These are phyloP conservation scores for Phytopythium mirpurense DNA, from an alignment of 352 stramenopile genomes.

Conservation along the genomic window DNA sequence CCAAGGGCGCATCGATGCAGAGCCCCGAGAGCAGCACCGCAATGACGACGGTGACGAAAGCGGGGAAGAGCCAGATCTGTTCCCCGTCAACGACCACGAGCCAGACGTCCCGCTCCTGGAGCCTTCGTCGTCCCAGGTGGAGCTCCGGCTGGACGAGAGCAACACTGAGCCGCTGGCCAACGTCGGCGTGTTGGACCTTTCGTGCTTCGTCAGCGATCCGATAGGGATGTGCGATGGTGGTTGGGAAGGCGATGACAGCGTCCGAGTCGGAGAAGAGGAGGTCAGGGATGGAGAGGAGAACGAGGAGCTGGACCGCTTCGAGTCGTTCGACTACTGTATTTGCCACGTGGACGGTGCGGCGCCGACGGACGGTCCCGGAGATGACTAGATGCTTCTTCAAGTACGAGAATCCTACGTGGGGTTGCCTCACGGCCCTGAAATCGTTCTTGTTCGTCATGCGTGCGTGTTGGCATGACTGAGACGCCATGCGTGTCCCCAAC, in stretches of 20 bases:
- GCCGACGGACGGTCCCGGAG: not conserved
- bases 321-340: conserved; percentile 8
- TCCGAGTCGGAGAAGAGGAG: not conserved
- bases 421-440: too few species aligned
- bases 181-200: not conserved
- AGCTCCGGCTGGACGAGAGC: not conserved
- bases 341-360: not conserved
- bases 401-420: too few species aligned
- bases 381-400: not conserved
- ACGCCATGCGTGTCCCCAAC: too few species aligned
- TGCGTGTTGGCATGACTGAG: too few species aligned
- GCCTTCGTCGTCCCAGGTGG: not conserved
- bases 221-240: not conserved
- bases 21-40: too few species aligned
- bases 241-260: not conserved
- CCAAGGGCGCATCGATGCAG: too few species aligned
- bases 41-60: not conserved
- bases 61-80: not conserved
- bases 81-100: not conserved
- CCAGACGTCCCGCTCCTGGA: not conserved
- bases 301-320: conserved; percentile 5
- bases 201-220: not conserved
- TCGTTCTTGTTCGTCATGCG: too few species aligned
- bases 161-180: not conserved
- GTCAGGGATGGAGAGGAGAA: not conserved